Evolutionary conservation across 225 moss, liverwort and hornwort genomes (phyloP).

Genomic region (Pseudoscleropodium purum): DNA sequence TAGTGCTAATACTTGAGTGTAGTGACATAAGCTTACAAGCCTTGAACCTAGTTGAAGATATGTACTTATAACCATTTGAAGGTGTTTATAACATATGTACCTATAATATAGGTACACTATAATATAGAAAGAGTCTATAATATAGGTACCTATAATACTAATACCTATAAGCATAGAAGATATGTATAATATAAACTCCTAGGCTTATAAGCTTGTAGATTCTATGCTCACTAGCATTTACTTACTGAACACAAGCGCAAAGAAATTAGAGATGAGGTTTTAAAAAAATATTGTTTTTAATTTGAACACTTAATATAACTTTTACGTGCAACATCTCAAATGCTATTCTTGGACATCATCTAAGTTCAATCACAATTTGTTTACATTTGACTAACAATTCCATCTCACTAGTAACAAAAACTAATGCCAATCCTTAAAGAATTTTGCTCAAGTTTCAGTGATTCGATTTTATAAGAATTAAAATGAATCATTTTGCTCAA

Average conservation of each 20-base stretch:
- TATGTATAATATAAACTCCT: background rate
- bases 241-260: background rate
- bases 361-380: background rate
- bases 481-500: background rate
- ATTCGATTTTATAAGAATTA: background rate
- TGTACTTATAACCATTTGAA: background rate
- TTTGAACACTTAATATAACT: background rate
- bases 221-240: accelerated
- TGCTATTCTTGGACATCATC: background rate
- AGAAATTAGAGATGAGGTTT: background rate
- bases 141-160: background rate
- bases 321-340: background rate
- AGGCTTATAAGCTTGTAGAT: accelerated
- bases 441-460: background rate
- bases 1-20: accelerated
- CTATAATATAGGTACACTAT: background rate
- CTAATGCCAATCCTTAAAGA: background rate
- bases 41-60: background rate
- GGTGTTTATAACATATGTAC: background rate
- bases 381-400: background rate
- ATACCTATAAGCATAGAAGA: background rate
- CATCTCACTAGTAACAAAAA: background rate
- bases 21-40: background rate
- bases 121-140: background rate
- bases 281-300: accelerated